These are phyloP conservation scores for Theobroma cacao DNA, from an alignment of 345 rosid species.

Conservation along the genomic window DNA sequence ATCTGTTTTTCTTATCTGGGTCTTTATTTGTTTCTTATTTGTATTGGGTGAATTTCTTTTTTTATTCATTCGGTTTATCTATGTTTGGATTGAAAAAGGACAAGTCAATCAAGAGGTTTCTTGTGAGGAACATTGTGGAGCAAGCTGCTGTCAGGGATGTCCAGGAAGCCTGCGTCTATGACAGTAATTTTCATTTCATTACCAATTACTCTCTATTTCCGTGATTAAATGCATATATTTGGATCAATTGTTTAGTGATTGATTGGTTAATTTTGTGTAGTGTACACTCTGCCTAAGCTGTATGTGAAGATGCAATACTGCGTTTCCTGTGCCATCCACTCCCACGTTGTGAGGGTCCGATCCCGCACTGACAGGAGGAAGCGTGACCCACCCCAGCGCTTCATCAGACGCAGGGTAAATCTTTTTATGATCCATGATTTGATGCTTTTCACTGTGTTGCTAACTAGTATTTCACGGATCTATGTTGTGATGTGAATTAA, in stretches of 20 bases:
- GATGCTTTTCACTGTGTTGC: background rate
- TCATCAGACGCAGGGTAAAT: slow-evolving; percentile 76
- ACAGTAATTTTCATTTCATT: slow-evolving; percentile 32
- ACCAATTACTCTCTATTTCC: too few species aligned
- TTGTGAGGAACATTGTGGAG: slow-evolving; percentile 93
- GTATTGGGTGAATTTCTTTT: background rate
- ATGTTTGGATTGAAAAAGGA: slow-evolving; percentile 37
- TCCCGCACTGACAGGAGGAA: slow-evolving; percentile 81
- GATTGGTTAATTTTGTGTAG: slow-evolving; percentile 28
- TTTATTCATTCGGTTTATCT: background rate
- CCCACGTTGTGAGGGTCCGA: slow-evolving; percentile 93
- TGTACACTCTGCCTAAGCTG: slow-evolving; percentile 74
- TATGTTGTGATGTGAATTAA: background rate
- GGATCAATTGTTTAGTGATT: background rate
- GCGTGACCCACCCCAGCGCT: slow-evolving; percentile 90
- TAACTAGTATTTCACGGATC: background rate
- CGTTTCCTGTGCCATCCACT: slow-evolving; percentile 94
- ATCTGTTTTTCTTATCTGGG: background rate
- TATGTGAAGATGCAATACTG: slow-evolving; percentile 93
- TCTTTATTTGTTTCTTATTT: background rate
- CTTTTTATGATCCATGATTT: background rate
- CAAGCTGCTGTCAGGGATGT: slow-evolving; percentile 95
- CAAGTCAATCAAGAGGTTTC: slow-evolving; percentile 81
- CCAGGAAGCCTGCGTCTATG: slow-evolving; percentile 86
- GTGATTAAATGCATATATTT: background rate